Conservation (phyloP, 1,284 basidiomycete species). For the Cryptococcus sp. region DNA sequence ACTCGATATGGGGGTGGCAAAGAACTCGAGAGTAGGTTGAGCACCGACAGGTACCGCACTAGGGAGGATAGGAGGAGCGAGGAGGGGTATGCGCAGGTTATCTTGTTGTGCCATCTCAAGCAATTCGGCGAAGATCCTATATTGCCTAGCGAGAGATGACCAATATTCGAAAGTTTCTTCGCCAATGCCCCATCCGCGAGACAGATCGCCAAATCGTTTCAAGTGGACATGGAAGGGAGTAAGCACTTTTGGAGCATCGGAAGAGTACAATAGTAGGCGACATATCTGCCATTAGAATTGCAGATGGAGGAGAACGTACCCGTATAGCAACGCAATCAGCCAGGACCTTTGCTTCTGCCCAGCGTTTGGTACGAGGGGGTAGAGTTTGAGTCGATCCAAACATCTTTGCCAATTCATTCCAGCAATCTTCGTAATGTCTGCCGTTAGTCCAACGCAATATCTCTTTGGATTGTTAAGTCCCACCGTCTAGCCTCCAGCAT, state of each 20-base stretch:
- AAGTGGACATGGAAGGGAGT: slow-evolving; percentile 79
- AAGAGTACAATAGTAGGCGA: slow-evolving; percentile 83
- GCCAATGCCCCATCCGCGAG: slow-evolving; percentile 92
- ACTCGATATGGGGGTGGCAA: slow-evolving; percentile 38
- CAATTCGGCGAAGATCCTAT: slow-evolving; percentile 81
- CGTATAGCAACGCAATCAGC: slow-evolving; percentile 87
- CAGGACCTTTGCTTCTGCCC: slow-evolving; percentile 96
- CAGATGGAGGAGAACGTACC: slow-evolving; percentile 49
- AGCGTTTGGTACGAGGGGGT: slow-evolving; percentile 88
- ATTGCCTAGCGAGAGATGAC: slow-evolving; percentile 93
- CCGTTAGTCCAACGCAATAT: slow-evolving; percentile 4
- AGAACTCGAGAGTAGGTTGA: slow-evolving; percentile 29
- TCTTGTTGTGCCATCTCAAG: slow-evolving; percentile 68
- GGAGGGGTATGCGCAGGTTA: slow-evolving; percentile 63
- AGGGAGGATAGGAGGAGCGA: slow-evolving; percentile 39
- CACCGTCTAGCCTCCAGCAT: slow-evolving; percentile 81
- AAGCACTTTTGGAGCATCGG: slow-evolving; percentile 70
- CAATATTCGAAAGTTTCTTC: slow-evolving; percentile 95
- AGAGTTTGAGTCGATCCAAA: slow-evolving; percentile 79
- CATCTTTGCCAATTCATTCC: slow-evolving; percentile 73
- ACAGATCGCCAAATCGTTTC: slow-evolving; percentile 78
- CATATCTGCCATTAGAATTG: slow-evolving; percentile 57
- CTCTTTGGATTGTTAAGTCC: slow-evolving; percentile 16
- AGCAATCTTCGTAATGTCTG: slow-evolving; percentile 89
- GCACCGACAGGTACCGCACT: slow-evolving; percentile 18